phyloP scores from a whole-genome alignment of 345 rosid genomes.

The Eucalyptus regnans region DNA sequence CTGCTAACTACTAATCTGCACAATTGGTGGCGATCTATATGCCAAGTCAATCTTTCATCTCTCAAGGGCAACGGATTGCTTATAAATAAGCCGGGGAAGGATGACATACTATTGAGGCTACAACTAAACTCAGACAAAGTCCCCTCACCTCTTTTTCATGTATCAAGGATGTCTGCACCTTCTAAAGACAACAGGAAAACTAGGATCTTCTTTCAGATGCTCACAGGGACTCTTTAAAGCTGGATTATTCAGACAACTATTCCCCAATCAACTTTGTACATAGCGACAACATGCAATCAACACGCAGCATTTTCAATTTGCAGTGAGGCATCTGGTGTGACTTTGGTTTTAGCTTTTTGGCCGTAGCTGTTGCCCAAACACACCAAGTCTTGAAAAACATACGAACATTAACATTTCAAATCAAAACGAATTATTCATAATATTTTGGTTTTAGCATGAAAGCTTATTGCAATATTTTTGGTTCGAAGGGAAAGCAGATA shows the following conservation, averaged over 20 bases:
- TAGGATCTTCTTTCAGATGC: background rate
- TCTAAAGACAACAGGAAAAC: background rate
- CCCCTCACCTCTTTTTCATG: background rate
- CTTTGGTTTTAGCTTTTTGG: background rate
- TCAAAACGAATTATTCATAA: background rate
- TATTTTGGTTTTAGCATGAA: background rate
- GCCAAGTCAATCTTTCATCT: background rate
- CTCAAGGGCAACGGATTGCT: background rate
- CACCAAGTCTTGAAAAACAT: background rate
- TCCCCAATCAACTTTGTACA: background rate
- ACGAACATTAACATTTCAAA: background rate
- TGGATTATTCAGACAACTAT: background rate
- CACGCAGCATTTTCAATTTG: background rate
- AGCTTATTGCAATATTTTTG: background rate
- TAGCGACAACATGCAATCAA: background rate
- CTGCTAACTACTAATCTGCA: background rate
- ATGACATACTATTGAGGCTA: background rate
- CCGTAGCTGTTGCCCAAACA: background rate
- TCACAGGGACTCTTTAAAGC: background rate
- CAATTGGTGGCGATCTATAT: background rate
- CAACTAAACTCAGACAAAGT: background rate
- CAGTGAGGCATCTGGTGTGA: background rate
- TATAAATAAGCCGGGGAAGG: background rate
- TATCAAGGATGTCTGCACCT: background rate
- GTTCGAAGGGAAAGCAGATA: background rate